phyloP scores from a whole-genome alignment of 495 filamentous ascomycete species.

The Penicillium arizonense region DNA sequence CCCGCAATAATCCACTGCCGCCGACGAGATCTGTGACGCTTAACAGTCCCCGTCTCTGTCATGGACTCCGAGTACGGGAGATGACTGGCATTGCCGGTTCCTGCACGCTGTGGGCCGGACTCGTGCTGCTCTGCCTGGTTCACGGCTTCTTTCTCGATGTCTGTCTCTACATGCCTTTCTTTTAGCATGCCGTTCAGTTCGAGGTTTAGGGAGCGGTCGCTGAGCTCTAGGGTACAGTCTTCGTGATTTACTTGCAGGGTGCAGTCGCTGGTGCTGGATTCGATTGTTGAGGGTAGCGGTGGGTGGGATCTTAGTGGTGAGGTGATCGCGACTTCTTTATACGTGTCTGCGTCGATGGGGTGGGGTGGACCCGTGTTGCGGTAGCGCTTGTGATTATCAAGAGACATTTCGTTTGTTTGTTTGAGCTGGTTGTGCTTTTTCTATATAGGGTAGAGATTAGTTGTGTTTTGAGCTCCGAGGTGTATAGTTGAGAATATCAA shows the following conservation, averaged over 20 bases:
- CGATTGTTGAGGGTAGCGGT: neutral
- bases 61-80: neutral
- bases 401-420: neutral
- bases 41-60: slow-evolving; percentile 2
- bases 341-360: neutral
- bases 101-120: neutral
- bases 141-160: neutral
- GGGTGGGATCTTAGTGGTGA: neutral
- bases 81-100: neutral
- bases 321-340: slow-evolving; percentile 1
- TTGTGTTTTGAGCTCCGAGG: too few species aligned
- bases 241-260: slow-evolving; percentile 1
- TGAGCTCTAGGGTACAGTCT: slow-evolving; percentile 4
- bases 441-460: too few species aligned
- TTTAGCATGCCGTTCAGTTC: neutral
- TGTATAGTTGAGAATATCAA: too few species aligned
- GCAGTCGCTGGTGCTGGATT: neutral
- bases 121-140: neutral
- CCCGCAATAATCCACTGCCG: slow-evolving; percentile 4
- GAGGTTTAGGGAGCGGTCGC: slow-evolving; percentile 1
- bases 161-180: neutral
- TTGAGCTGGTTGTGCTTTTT: neutral
- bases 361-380: neutral
- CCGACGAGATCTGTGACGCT: neutral
- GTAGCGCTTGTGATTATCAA: neutral